phyloP scores from a whole-genome alignment of 2,329 filamentous ascomycete species.

The Fusarium nisikadoi region DNA sequence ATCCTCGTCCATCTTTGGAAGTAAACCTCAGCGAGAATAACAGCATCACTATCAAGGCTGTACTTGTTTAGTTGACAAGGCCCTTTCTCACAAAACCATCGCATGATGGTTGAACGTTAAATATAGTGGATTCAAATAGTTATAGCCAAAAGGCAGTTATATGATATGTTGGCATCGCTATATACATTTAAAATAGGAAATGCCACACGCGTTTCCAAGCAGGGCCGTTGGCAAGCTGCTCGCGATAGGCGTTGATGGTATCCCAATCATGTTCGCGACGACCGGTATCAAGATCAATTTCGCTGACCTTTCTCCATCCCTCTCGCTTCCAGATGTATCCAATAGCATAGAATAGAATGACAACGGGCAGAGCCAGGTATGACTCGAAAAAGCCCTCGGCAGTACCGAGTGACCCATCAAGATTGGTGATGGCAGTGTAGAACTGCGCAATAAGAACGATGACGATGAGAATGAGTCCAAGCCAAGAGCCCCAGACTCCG shows the following conservation, averaged over 20 bases:
- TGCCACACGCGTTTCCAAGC: slow-evolving; percentile 55
- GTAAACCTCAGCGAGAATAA: neutral
- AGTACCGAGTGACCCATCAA: slow-evolving; percentile 41
- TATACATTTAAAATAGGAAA: slow-evolving; percentile 43
- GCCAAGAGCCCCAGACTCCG: slow-evolving; percentile 71
- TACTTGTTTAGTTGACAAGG: rapidly evolving
- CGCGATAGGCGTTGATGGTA: slow-evolving; percentile 60
- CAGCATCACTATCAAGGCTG: no score
- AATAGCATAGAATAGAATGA: slow-evolving; percentile 62
- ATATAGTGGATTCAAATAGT: neutral
- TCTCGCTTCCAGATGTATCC: slow-evolving; percentile 73
- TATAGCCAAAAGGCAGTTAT: neutral
- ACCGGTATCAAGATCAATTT: slow-evolving; percentile 76
- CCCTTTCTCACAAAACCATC: rapidly evolving
- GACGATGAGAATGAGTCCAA: slow-evolving; percentile 68
- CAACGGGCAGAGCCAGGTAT: slow-evolving; percentile 65
- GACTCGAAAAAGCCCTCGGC: slow-evolving; percentile 63
- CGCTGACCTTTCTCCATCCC: slow-evolving; percentile 64
- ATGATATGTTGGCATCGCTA: neutral
- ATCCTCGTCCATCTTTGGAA: no score
- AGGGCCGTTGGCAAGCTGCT: slow-evolving; percentile 57
- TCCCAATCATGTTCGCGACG: slow-evolving; percentile 72
- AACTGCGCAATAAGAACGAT: slow-evolving; percentile 67
- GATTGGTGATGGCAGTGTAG: slow-evolving; percentile 58
- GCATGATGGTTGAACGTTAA: neutral